These are phyloP conservation scores for Debaryomyces castellii DNA, from an alignment of 805 yeast genomes.

Conservation along the genomic window DNA sequence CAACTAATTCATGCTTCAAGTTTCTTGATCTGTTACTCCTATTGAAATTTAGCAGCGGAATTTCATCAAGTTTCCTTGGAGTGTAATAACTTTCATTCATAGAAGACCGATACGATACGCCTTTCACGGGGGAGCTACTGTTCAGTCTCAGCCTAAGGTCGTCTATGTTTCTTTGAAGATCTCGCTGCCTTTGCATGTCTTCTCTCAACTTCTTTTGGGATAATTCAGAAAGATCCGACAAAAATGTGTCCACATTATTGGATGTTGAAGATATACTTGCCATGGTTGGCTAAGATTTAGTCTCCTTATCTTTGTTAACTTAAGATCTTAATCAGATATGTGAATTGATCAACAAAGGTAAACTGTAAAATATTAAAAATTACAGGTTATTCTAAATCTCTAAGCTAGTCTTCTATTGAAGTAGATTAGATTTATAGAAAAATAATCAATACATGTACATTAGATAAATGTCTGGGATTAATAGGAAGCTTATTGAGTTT, in stretches of 20 bases:
- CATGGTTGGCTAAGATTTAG: conserved; percentile 6
- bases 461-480: neutral
- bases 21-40: conserved; percentile 4
- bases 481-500: conserved; percentile 39
- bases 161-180: conserved; percentile 31
- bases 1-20: neutral
- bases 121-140: conserved; percentile 19
- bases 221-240: conserved; percentile 32
- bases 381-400: neutral
- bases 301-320: neutral
- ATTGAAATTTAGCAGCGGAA: conserved; percentile 19
- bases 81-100: neutral
- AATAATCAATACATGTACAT: neutral
- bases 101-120: neutral
- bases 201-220: conserved; percentile 35
- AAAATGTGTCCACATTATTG: conserved; percentile 37
- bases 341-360: neutral
- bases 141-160: conserved; percentile 24
- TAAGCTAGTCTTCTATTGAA: neutral
- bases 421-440: neutral
- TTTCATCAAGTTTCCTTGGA: neutral
- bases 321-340: neutral
- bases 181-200: conserved; percentile 35
- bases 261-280: conserved; percentile 25
- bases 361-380: neutral